These are phyloP conservation scores for Nicotiana noctiflora DNA, from an alignment of 257 asterid species.

Conservation along the genomic window DNA sequence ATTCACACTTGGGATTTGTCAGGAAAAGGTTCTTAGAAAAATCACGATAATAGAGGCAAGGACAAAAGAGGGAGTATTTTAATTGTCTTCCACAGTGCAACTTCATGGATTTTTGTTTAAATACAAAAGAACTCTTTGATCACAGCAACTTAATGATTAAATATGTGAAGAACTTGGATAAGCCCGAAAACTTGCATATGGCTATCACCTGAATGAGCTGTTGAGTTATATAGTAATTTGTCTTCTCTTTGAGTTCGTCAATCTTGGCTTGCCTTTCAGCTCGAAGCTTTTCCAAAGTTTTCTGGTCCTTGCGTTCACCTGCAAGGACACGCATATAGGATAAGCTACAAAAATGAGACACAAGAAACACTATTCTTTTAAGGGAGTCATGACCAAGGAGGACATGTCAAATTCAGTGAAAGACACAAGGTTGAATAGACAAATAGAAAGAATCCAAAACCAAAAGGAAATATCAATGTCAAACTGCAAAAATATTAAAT, in stretches of 20 bases:
- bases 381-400: neutral
- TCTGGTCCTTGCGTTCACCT: slow-evolving; percentile 81
- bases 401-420: neutral
- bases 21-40: neutral
- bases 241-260: slow-evolving; percentile 86
- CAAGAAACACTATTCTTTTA: neutral
- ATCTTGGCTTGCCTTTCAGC: slow-evolving; percentile 83
- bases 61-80: neutral
- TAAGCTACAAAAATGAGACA: neutral
- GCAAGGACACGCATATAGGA: slow-evolving; percentile 8
- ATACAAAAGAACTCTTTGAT: neutral
- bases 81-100: neutral
- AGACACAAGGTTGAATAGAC: neutral
- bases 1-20: neutral
- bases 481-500: neutral
- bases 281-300: slow-evolving; percentile 62
- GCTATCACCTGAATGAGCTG: slow-evolving; percentile 77
- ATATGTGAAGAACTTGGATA: neutral
- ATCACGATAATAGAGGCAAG: neutral
- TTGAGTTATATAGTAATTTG: slow-evolving; percentile 80
- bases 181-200: neutral
- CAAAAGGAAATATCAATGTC: neutral
- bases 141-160: neutral
- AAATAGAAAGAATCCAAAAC: neutral
- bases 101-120: neutral